These are phyloP conservation scores for Amanita exitialis DNA, from an alignment of 768 basidiomycete genomes.

Conservation along the genomic window DNA sequence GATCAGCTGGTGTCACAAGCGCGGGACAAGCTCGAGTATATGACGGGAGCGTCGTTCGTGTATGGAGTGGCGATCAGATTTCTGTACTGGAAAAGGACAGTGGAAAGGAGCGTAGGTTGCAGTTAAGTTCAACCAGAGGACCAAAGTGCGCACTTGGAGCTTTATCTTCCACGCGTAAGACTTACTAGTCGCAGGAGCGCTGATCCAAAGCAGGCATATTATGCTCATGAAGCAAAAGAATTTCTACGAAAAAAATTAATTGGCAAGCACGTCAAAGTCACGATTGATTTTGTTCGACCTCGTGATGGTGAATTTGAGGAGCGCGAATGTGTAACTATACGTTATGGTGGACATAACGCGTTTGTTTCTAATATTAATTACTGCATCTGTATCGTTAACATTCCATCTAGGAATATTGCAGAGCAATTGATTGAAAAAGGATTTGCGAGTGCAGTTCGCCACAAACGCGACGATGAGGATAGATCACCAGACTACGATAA, in stretches of 20 bases:
- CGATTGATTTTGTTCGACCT: conserved; percentile 84
- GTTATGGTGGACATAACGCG: conserved; percentile 74
- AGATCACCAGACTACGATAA: conserved; percentile 95
- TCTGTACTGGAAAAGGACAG: conserved; percentile 67
- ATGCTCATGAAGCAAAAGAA: conserved; percentile 88
- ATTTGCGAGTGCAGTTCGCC: conserved; percentile 79
- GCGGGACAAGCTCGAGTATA: conserved; percentile 46
- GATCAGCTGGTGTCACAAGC: conserved; percentile 32
- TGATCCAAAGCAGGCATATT: conserved; percentile 79
- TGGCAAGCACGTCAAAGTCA: conserved; percentile 78
- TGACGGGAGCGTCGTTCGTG: conserved; percentile 73
- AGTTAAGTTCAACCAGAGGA: conserved; percentile 82
- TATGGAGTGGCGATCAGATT: conserved; percentile 92
- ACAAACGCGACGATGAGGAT: conserved; percentile 92
- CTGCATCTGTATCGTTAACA: not conserved
- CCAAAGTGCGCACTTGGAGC: conserved; percentile 47
- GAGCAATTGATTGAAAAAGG: conserved; percentile 94
- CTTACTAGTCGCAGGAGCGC: conserved; percentile 41
- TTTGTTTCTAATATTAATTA: conserved; percentile 26
- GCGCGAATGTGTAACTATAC: conserved; percentile 84
- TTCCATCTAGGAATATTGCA: conserved; percentile 56
- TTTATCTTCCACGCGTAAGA: not conserved
- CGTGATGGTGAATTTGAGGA: conserved; percentile 91
- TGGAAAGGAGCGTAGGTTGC: conserved; percentile 70
- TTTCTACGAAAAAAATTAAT: conserved; percentile 88